Evolutionary conservation across 2,329 filamentous ascomycete species (phyloP).

Genomic region (Aspergillus glaucus): DNA sequence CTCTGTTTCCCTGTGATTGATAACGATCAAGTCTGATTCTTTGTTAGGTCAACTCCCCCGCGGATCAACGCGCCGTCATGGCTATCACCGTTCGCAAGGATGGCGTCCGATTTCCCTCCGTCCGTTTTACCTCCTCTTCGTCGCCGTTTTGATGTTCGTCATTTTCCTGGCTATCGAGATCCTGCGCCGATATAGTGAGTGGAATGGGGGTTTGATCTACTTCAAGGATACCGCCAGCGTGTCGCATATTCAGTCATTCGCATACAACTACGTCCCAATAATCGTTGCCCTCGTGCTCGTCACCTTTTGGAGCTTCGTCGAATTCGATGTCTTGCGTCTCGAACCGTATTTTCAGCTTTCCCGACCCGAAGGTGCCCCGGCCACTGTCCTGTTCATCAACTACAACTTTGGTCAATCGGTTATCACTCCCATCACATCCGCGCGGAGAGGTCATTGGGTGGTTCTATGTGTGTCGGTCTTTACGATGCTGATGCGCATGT

Average conservation of each 20-base stretch:
- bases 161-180: constrained; percentile 22
- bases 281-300: constrained; percentile 42
- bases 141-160: constrained; percentile 16
- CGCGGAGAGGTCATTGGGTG: constrained; percentile 26
- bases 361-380: constrained; percentile 25
- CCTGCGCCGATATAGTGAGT: constrained; percentile 24
- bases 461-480: constrained; percentile 26
- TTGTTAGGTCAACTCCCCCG: not conserved
- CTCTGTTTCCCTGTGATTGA: no score
- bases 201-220: constrained; percentile 23
- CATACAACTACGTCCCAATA: constrained; percentile 37
- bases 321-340: constrained; percentile 45
- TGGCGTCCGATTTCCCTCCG: constrained; percentile 31
- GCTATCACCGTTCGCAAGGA: constrained; percentile 9
- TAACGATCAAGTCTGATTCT: not conserved
- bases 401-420: constrained; percentile 33
- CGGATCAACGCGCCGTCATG: not conserved
- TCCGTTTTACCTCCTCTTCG: constrained; percentile 20
- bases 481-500: constrained; percentile 26
- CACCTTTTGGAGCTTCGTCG: constrained; percentile 44
- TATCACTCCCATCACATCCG: constrained; percentile 26
- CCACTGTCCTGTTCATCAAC: constrained; percentile 29
- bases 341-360: constrained; percentile 44
- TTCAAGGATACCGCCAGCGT: constrained; percentile 24
- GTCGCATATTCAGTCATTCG: constrained; percentile 22